Evolutionary conservation across 1,284 basidiomycete species (phyloP).

Genomic region (Malassezia japonica): DNA sequence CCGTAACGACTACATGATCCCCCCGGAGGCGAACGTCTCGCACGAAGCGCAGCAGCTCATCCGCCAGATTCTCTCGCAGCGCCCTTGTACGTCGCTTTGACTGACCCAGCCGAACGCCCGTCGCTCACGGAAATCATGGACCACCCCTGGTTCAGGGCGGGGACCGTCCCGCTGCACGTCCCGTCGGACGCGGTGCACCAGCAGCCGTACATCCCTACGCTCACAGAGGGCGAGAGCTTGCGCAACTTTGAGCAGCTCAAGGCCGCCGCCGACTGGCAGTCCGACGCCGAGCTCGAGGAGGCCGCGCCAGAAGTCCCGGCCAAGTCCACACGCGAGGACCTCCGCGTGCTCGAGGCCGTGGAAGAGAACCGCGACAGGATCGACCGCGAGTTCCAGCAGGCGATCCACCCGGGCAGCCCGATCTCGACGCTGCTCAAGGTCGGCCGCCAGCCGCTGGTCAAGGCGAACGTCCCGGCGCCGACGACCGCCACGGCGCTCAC

Average conservation of each 20-base stretch:
- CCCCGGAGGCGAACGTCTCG: conserved; percentile 65
- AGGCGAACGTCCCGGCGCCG: conserved; percentile 20
- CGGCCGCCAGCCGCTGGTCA: conserved; percentile 38
- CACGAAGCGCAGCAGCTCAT: conserved; percentile 68
- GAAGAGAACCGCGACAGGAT: conserved; percentile 44
- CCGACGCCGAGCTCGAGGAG: conserved; percentile 22
- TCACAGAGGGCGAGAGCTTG: conserved; percentile 24
- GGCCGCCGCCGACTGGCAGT: conserved; percentile 27
- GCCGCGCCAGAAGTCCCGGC: conserved; percentile 18
- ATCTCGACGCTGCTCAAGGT: conserved; percentile 72
- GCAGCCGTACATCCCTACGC: conserved; percentile 62
- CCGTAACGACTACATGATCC: conserved; percentile 88
- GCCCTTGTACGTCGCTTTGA: background rate
- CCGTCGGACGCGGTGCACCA: conserved; percentile 66
- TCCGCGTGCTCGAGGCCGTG: conserved; percentile 29
- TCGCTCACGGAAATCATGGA: conserved; percentile 74
- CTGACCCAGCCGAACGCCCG: conserved; percentile 58
- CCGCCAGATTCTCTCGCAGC: conserved; percentile 69
- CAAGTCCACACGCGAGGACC: conserved; percentile 19
- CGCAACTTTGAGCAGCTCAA: conserved; percentile 40
- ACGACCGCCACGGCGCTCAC: conserved; percentile 17
- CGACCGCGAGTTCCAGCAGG: conserved; percentile 89
- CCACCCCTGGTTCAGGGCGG: conserved; percentile 73
- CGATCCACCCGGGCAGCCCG: conserved; percentile 85
- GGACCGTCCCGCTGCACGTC: conserved; percentile 69